Evolutionary conservation across 441 rosid species (phyloP), one percentile per base, ranked within the genome.

Genomic region (Codiaeum variegatum): DNA sequence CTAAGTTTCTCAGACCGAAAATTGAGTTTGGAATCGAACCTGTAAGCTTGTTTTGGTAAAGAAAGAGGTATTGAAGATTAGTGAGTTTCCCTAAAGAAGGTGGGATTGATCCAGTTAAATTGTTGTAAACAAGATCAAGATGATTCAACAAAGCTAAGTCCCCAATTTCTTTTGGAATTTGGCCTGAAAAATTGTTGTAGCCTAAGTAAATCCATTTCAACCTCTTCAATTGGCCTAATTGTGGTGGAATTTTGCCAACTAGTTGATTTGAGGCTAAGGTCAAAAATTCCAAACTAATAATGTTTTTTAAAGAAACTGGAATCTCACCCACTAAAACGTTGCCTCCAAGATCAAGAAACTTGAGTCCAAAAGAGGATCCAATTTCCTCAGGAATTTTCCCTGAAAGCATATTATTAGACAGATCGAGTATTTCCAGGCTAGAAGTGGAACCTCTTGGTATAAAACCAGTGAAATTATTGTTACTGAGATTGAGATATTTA

Each of bases 111-210:
- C 97, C 96, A 0, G 87, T 84, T 81, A 93, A 85, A 73, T 90
- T 93, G 83, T 93, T 93, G 79, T 90, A 91, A 74, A 91, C 98
- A 65, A 93, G 85, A 76, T 93, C 96, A 77, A 93, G 94, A 72
- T 93, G 98, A 73, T 78, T 84, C 34, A 93, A 76, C 51, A 79
- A 77, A 40, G 86, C 66, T 66, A 93, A 75, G 2, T 74, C 75
- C 21, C 97, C 92, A 4, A 93, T 74, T 78, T 86, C 88, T 69
- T 69, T 58, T 4, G 97, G 96, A 75, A 93, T 90, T 81, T 78
- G 84, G 1, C 97, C 94, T 0, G 92, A 88, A 54, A 93, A 80
- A 78, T 91, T 91, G 82, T 93, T 93, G 75, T 93, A 90, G n/a
- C 98, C 98, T 55, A 93, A 71, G 79, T 93, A 93, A 56, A 93